Evolutionary conservation across 2,329 filamentous ascomycete genomes (phyloP), one percentile per base, ranked within the genome.

Genomic region (Ophiosphaerella herpotricha): DNA sequence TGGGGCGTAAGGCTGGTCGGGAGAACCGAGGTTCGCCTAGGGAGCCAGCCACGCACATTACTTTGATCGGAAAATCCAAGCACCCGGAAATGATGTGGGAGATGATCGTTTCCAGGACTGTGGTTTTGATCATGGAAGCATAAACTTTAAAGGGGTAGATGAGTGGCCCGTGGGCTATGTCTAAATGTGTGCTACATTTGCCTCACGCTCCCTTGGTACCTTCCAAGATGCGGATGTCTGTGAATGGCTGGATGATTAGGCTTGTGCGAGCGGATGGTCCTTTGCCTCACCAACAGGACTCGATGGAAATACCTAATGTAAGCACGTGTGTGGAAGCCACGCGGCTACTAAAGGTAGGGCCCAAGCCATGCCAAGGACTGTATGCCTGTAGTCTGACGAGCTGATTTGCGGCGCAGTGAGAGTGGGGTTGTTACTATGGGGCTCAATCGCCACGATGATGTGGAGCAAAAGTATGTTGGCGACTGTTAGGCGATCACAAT

Each of bases 1-100:
- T 14, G 39, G 29, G n/a, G 26, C 12, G 26, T 18, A 29, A 31
- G 38, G 38, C 13, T 38, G 23, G 24, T 26, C 23, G 31, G 38
- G 39, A 29, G 39, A 42, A 24, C 39, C 31, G 18, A 16, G 39
- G 41, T 24, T 23, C 18, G 24, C 24, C 26, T 16, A 14, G 23
- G 12, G 4, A 7, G n/a, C 7, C 18, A 13, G 9, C 11, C 16
- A 12, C 23, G 14, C 16, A 34, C 31, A 45, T 45, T 46, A 36
- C n/a, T 18, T 34, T 11, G 16, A 7, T 13, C 7, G 13, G 32
- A 23, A 36, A 23, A 42, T 33, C 54, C 54, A 54, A 54, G 48
- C 36, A 52, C 54, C 54, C 31, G 54, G 54, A 46, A 47, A 39
- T n/a, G 39, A 48, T 39, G 24, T 33, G 13, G 42, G 52, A 41